phyloP scores from a whole-genome alignment of 345 rosid genomes.

The Psidium friedrichsthalianum region DNA sequence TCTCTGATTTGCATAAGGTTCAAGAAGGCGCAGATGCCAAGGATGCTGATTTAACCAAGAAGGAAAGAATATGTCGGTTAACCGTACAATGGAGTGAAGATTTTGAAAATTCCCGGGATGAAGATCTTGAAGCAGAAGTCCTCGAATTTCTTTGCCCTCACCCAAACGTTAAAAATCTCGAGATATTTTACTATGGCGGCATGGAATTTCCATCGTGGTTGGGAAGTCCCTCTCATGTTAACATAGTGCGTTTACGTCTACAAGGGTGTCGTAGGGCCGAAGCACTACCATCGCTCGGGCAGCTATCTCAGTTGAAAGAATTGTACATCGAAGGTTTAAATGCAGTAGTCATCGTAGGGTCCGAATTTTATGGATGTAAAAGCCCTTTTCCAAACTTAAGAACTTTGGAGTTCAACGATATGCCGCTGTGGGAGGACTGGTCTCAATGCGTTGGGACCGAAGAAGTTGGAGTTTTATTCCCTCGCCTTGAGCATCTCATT shows the following conservation, averaged over 20 bases:
- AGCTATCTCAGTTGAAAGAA: background rate
- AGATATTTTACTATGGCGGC: background rate
- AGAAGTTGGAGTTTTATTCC: background rate
- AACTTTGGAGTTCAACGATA: background rate
- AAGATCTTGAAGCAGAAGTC: background rate
- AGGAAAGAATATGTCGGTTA: background rate
- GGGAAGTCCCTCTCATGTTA: background rate
- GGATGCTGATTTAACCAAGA: background rate
- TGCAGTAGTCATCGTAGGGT: background rate
- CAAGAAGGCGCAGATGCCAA: background rate
- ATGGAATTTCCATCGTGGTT: background rate
- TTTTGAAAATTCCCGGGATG: background rate
- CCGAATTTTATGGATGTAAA: background rate
- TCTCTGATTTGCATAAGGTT: background rate
- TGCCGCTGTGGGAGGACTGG: background rate
- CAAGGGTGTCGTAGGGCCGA: background rate
- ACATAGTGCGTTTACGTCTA: background rate
- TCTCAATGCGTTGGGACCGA: background rate
- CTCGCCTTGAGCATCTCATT: background rate
- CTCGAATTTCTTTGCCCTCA: background rate
- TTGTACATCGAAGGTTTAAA: background rate
- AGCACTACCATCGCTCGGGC: background rate
- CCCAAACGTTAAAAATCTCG: background rate
- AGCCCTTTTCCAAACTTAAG: background rate
- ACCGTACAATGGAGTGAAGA: background rate